Percentiles rank a stretch among this genome's conserved stretches.
These are phyloP conservation scores for Schizosaccharomyces versatilis DNA, from an alignment of 1,139 yeast species.

Conservation along the genomic window DNA sequence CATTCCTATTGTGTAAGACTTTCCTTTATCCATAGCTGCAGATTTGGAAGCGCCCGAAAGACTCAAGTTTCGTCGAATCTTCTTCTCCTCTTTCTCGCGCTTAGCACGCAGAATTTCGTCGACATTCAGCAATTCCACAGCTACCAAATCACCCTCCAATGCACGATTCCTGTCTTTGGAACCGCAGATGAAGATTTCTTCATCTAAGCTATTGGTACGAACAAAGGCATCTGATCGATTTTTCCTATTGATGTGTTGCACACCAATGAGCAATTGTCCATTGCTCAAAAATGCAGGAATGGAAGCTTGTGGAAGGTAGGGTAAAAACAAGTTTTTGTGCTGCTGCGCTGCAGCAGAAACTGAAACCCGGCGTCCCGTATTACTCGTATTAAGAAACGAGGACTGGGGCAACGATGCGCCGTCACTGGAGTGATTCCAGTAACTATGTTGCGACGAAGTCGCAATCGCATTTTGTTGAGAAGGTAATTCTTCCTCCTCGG, in stretches of 20 bases:
- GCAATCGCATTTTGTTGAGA: neutral
- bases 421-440: neutral
- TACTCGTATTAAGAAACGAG: neutral
- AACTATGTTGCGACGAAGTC: neutral
- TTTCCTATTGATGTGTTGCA: slow-evolving; percentile 78
- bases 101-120: slow-evolving; percentile 96
- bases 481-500: too few species aligned
- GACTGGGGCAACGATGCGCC: neutral
- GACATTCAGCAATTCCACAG: slow-evolving; percentile 77
- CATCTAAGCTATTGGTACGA: slow-evolving; percentile 79
- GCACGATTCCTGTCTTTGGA: slow-evolving; percentile 96
- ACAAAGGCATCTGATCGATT: slow-evolving; percentile 95
- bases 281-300: slow-evolving; percentile 74
- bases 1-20: neutral
- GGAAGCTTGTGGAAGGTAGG: slow-evolving; percentile 81
- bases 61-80: slow-evolving; percentile 58
- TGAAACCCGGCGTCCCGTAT: neutral
- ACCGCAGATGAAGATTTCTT: slow-evolving; percentile 92
- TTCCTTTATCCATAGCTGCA: slow-evolving; percentile 10
- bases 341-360: slow-evolving; percentile 2
- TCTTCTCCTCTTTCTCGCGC: slow-evolving; percentile 90
- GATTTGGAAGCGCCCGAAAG: slow-evolving; percentile 20
- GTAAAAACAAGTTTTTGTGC: slow-evolving; percentile 79
- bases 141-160: slow-evolving; percentile 86
- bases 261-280: slow-evolving; percentile 82